Conservation (phyloP, 2,329 filamentous ascomycete genomes). For the Epichloe baconii region DNA sequence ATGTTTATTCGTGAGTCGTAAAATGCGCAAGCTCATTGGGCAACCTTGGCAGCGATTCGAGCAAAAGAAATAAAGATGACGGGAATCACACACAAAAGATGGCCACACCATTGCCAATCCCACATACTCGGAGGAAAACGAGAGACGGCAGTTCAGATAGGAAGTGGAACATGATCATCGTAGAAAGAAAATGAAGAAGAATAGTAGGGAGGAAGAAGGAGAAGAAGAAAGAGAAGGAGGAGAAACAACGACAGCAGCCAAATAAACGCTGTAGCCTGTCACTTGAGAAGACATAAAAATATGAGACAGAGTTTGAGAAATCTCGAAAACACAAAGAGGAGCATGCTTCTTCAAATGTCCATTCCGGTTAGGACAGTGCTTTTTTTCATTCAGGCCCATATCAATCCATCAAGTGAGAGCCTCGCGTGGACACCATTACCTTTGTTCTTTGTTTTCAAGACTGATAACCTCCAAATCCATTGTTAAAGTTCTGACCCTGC, state of each 20-base stretch:
- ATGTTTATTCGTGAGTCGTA: constrained; percentile 4
- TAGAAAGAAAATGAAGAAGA: neutral
- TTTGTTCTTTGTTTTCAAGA: constrained; percentile 26
- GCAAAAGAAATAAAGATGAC: neutral
- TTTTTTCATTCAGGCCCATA: constrained; percentile 2
- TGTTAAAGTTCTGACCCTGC: constrained; percentile 43
- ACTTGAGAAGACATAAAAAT: constrained; percentile 8
- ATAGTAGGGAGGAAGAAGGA: constrained; percentile 3
- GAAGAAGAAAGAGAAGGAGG: neutral
- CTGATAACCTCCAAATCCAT: constrained; percentile 52
- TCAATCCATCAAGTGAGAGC: constrained; percentile 3
- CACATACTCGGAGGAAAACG: constrained; percentile 2
- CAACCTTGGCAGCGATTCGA: constrained; percentile 3
- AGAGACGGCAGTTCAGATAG: constrained; percentile 2
- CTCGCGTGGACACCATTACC: constrained; percentile 2
- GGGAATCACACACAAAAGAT: neutral
- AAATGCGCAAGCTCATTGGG: constrained; percentile 2
- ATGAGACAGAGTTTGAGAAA: constrained; percentile 10
- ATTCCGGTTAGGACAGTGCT: constrained; percentile 5
- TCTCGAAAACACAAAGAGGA: constrained; percentile 8
- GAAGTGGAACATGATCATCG: constrained; percentile 2
- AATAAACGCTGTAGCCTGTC: constrained; percentile 9
- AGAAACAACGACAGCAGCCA: constrained; percentile 7
- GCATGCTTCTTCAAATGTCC: constrained; percentile 8
- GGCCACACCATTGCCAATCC: constrained; percentile 1